Conservation (phyloP, 176 grass and related monocot genomes). For the Carex littledalei region DNA sequence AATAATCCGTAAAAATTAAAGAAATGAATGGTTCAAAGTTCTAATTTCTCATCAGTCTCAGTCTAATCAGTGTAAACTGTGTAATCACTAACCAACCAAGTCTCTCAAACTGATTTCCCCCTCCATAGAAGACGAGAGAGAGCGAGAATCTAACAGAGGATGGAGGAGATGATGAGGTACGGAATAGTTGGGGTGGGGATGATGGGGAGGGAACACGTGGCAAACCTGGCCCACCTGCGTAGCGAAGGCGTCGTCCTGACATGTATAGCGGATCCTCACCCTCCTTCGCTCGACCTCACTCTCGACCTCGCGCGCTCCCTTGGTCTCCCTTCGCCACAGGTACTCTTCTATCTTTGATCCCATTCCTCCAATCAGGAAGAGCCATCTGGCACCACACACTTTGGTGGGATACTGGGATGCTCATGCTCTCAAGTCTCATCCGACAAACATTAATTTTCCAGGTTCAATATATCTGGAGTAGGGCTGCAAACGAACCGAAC, state of each 20-base stretch:
- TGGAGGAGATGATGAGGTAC: conserved; percentile 51
- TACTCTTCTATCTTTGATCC: conserved; percentile 1
- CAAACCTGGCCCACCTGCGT: conserved; percentile 74
- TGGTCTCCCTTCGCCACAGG: conserved; percentile 44
- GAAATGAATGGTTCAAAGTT: background rate
- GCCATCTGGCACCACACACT: background rate
- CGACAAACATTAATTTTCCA: background rate
- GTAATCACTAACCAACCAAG: background rate
- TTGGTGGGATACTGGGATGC: background rate
- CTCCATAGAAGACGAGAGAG: background rate
- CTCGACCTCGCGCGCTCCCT: conserved; percentile 53
- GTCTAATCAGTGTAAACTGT: background rate
- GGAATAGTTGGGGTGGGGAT: conserved; percentile 85
- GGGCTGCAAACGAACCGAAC: too few relatives aligned
- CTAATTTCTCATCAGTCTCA: background rate
- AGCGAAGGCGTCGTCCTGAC: conserved; percentile 35
- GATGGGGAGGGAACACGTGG: conserved; percentile 93
- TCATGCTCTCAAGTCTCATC: background rate
- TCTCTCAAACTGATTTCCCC: background rate
- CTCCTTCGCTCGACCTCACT: conserved; percentile 47
- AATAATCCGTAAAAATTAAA: background rate
- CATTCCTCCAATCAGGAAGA: background rate
- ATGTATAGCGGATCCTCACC: conserved; percentile 76
- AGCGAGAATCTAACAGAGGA: background rate
- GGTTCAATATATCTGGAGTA: background rate